Evolutionary conservation across 768 basidiomycete species (phyloP).

Genomic region (Punctularia strigosozonata): DNA sequence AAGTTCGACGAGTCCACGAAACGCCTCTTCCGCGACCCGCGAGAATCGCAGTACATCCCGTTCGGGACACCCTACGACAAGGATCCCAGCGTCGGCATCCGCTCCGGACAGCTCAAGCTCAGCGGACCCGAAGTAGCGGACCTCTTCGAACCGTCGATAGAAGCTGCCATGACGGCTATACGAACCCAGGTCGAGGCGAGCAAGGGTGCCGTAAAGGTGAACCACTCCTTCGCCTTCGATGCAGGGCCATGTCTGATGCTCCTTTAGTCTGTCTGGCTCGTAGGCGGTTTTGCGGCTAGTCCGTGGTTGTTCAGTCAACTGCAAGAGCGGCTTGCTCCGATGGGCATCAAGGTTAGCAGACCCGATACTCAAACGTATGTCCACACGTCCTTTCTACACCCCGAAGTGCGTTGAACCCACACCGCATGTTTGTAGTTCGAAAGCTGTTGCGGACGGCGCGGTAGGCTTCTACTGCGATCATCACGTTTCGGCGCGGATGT

Average conservation of each 20-base stretch:
- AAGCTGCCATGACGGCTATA: slow-evolving; percentile 61
- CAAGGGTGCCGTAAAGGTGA: slow-evolving; percentile 52
- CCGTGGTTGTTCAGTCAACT: slow-evolving; percentile 72
- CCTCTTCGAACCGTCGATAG: slow-evolving; percentile 69
- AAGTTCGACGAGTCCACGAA: slow-evolving; percentile 80
- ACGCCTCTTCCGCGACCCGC: slow-evolving; percentile 59
- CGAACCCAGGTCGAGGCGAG: slow-evolving; percentile 61
- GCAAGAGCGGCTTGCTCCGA: slow-evolving; percentile 49
- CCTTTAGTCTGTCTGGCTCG: slow-evolving; percentile 70
- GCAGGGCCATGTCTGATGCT: slow-evolving; percentile 6
- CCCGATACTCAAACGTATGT: slow-evolving; percentile 72
- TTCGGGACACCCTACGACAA: slow-evolving; percentile 76
- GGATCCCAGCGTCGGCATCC: slow-evolving; percentile 56
- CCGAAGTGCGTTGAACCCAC: slow-evolving; percentile 2
- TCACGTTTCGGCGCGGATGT: slow-evolving; percentile 71
- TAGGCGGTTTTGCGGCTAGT: slow-evolving; percentile 76
- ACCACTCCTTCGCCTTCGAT: slow-evolving; percentile 3
- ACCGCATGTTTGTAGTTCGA: slow-evolving; percentile 40
- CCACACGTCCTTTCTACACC: neutral
- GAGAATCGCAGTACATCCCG: slow-evolving; percentile 57
- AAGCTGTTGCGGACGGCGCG: slow-evolving; percentile 77
- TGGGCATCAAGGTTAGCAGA: slow-evolving; percentile 51
- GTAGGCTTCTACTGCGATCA: slow-evolving; percentile 81
- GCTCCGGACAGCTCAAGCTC: slow-evolving; percentile 60
- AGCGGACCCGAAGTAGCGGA: slow-evolving; percentile 63